Evolutionary conservation across 225 moss, liverwort and hornwort species (phyloP).

Genomic region (Antitrichia curtipendula): DNA sequence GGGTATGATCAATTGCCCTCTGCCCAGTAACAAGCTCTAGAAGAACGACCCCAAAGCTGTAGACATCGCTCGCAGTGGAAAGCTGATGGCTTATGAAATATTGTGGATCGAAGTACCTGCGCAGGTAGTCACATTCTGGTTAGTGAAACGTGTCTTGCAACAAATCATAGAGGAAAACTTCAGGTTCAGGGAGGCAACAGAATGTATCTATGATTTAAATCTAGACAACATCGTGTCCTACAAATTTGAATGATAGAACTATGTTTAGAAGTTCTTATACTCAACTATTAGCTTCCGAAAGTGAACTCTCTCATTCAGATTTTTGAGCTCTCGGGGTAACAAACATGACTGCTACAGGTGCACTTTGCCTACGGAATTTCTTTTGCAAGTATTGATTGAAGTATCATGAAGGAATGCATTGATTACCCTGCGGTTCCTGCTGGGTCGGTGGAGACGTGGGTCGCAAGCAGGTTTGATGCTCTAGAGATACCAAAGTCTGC

Average conservation of each 20-base stretch:
- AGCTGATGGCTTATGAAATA: slow-evolving; percentile 30
- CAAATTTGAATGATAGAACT: not conserved
- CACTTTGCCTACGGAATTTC: not conserved
- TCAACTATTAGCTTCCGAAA: not conserved
- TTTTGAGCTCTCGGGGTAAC: not conserved
- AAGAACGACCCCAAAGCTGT: slow-evolving; percentile 23
- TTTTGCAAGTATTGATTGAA: not conserved
- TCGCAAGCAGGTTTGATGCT: slow-evolving; percentile 1
- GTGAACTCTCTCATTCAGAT: not conserved
- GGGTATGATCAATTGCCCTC: slow-evolving; percentile 9
- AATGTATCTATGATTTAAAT: not conserved
- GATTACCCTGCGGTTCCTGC: slow-evolving; percentile 1
- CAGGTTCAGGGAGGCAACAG: not conserved
- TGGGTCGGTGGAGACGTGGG: slow-evolving; percentile 19
- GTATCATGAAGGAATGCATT: not conserved
- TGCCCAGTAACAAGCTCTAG: slow-evolving; percentile 33
- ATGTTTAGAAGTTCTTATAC: too few species aligned
- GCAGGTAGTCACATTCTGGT: not conserved
- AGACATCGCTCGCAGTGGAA: slow-evolving; percentile 23
- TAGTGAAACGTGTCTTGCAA: not conserved
- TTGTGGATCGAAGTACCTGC: slow-evolving; percentile 31
- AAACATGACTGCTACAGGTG: not conserved
- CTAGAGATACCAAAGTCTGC: slow-evolving; percentile 34
- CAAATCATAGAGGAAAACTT: too few species aligned
- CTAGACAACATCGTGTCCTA: too few species aligned